Evolutionary conservation across 2,329 filamentous ascomycete species (phyloP), one percentile per base, ranked within the genome.

Genomic region (Aspergillus phoenicis): DNA sequence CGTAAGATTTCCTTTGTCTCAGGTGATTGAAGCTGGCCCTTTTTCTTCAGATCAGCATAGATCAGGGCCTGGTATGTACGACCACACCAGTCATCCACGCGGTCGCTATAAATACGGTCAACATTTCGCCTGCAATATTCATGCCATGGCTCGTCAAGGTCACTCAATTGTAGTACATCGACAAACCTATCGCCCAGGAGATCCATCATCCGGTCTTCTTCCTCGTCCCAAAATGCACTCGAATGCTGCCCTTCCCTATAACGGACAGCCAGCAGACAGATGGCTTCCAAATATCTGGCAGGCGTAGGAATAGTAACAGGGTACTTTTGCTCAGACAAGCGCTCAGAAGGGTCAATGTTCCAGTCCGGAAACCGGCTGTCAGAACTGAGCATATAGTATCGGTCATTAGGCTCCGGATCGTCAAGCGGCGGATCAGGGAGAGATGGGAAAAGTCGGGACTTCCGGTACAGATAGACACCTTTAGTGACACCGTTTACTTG

Each of bases 221-320:
- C 26, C 26, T 7, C 26, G 26, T 28, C 22, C 41, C 41, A 45
- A 17, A 20, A 45, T 11, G 10, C 8, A 22, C 11, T 10, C 17
- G 38, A 61, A 7, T 13, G n/a, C 30, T 39, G 15, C 61, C 47
- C 62, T 64, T 52, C 62, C 10, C 48, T 45, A 17, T 61, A 54
- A 5, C 55, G 59, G 26, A 58, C 8, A 6, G 3, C 8, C 10
- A 57, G 38, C 4, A 60, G 38, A n/a, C 43, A 24, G 8, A 60
- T 48, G 8, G 45, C 58, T 26, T 60, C 53, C 4, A 24, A 4
- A 24, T 60, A 60, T 22, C 53, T 53, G 7, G 58, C 58, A 7
- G 58, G 52, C 10, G 15, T 10, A 4, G 38, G 47, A 45, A 60
- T 52, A 20, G 52, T 60, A 8, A 60, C 58, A 1, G 47, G 53